phyloP scores from a whole-genome alignment of 768 basidiomycete species.

The Termitomyces heimii region DNA sequence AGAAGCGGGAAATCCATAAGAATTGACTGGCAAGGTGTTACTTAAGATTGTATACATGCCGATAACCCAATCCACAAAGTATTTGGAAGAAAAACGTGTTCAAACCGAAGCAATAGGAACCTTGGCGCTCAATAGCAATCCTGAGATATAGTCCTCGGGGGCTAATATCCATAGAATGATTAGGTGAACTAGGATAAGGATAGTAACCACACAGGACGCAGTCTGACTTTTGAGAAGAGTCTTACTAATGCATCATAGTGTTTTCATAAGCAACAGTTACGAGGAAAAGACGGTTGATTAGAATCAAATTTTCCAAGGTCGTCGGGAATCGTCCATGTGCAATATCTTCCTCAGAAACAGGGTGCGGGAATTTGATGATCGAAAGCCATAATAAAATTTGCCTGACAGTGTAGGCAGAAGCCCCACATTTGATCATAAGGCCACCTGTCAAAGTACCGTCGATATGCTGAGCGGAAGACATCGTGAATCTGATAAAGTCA shows the following conservation, averaged over 20 bases:
- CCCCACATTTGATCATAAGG: background rate
- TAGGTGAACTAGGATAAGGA: constrained; percentile 1
- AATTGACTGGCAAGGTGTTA: background rate
- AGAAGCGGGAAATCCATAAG: background rate
- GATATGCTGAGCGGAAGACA: background rate
- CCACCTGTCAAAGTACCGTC: constrained; percentile 3
- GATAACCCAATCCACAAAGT: constrained; percentile 11
- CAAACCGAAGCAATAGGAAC: constrained; percentile 9
- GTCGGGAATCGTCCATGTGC: constrained; percentile 8
- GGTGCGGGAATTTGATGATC: constrained; percentile 4
- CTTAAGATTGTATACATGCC: background rate
- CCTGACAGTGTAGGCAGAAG: constrained; percentile 1
- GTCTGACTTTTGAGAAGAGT: background rate
- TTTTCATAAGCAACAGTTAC: constrained; percentile 12
- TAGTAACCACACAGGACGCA: background rate
- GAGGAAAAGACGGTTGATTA: constrained; percentile 9
- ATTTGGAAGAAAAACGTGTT: constrained; percentile 8
- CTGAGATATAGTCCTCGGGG: constrained; percentile 4
- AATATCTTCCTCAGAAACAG: constrained; percentile 7
- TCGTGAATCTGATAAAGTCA: background rate
- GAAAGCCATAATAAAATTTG: constrained; percentile 6
- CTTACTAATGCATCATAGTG: constrained; percentile 12
- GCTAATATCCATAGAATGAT: constrained; percentile 8
- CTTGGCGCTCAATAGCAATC: constrained; percentile 7
- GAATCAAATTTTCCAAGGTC: constrained; percentile 8